These are phyloP conservation scores for Vicia villosa DNA, from an alignment of 306 rosid species.

Conservation along the genomic window DNA sequence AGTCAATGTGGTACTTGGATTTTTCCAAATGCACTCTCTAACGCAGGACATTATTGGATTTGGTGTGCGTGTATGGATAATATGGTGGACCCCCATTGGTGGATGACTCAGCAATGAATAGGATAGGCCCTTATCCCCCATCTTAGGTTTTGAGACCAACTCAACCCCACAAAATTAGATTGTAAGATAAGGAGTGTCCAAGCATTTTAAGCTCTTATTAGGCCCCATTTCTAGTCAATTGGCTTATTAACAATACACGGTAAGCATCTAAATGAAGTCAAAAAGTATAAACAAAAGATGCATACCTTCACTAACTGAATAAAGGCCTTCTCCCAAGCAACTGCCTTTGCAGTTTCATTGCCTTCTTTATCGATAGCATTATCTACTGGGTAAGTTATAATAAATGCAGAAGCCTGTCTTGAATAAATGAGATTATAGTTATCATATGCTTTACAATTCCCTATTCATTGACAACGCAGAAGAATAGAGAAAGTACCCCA, in stretches of 20 bases:
- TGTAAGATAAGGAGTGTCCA: background rate
- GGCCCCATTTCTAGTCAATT: background rate
- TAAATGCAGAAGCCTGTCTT: constrained; percentile 88
- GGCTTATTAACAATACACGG: background rate
- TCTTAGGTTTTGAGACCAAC: background rate
- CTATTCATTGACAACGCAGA: constrained; percentile 28
- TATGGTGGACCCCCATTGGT: background rate
- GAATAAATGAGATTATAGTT: constrained; percentile 44
- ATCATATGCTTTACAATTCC: constrained; percentile 35
- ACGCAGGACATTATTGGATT: background rate
- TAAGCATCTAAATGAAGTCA: constrained; percentile 20
- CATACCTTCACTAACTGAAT: constrained; percentile 90
- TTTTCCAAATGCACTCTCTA: background rate
- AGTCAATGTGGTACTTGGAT: background rate
- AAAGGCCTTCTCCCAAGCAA: constrained; percentile 95
- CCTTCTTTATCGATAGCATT: constrained; percentile 73
- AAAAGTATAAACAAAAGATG: constrained; percentile 24
- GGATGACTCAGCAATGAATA: background rate
- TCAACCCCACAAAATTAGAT: background rate
- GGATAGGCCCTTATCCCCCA: background rate
- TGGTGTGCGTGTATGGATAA: background rate
- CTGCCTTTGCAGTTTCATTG: constrained; percentile 71
- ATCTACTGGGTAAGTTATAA: constrained; percentile 86
- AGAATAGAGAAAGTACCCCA: constrained; percentile 58
- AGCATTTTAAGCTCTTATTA: background rate